Base-by-base conservation (phyloP, 1,139 yeast genomes). In the Scheffersomyces illinoinensis region DNA sequence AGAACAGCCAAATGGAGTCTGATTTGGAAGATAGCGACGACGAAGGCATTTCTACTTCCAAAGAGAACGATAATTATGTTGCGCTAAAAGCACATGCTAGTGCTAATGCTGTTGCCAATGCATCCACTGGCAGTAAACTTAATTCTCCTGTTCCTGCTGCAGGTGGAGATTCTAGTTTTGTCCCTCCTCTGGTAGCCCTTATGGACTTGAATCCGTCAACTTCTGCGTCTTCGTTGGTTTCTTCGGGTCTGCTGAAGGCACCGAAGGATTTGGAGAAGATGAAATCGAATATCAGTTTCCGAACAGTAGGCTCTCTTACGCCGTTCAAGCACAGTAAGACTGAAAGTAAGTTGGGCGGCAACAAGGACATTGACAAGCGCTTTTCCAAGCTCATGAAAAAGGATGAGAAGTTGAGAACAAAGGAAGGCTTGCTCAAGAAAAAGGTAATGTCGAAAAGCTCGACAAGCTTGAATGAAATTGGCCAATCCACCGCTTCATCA, bases 351-450 rank as follows among this genome's bases (percentile, higher is more conserved):
- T 52, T 64, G 50, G 67, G 64, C 54, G 51, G 51, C 6, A 74
- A 72, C 59, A 68, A 69, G 54, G 78, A 75, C 52, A 59, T 75
- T n/a, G 80, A 76, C 59, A 72, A 69, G 59, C 64, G 74, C 43
- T 71, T 75, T 53, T 69, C 74, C 47, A 71, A 70, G 56, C 62
- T 71, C 61, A 73, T 74, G 55, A 76, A 69, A 58, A 69, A 68
- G 53, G 79, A 74, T 47, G 79, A 73, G 57, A 72, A 71, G 57
- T 26, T 66, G 50, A 74, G 72, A 58, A 58, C 60, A 33, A 47
- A 47, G 51, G 51, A 48, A 48, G 51, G 26, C 17, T 48, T 20
- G n/a, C 51, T 48, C 51, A 48, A 48, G 51, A 48, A 48, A n/a
- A 48, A 48, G 24, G 8, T 48, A 5, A 14, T 48, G 24, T 48